These are phyloP conservation scores for Otatea glauca DNA, from an alignment of 176 grass and related monocot genomes.

Conservation along the genomic window DNA sequence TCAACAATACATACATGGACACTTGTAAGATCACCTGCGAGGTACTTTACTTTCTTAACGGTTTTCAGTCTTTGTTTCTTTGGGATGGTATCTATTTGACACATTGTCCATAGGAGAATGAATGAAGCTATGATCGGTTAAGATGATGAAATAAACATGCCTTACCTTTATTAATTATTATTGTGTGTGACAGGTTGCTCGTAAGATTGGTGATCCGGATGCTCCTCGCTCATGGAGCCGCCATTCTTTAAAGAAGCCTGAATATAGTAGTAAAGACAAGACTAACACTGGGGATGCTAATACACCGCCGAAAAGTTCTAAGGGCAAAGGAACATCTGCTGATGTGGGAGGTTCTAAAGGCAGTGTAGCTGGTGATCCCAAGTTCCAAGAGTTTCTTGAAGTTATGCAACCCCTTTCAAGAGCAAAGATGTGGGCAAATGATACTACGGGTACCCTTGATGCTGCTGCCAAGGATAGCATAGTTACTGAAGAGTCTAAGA, in stretches of 20 bases:
- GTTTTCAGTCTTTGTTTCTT: background rate
- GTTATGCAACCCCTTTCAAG: slow-evolving; percentile 88
- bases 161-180: background rate
- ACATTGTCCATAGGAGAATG: background rate
- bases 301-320: slow-evolving; percentile 41
- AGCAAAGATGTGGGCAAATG: slow-evolving; percentile 92
- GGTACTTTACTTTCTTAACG: slow-evolving; percentile 54
- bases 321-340: slow-evolving; percentile 51
- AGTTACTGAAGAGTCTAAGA: slow-evolving; percentile 44
- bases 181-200: slow-evolving; percentile 66
- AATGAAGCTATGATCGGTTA: background rate
- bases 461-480: slow-evolving; percentile 44
- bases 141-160: slow-evolving; percentile 10
- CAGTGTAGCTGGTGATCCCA: slow-evolving; percentile 58
- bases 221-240: slow-evolving; percentile 85
- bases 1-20: slow-evolving; percentile 93
- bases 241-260: slow-evolving; percentile 69
- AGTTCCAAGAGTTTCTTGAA: slow-evolving; percentile 82
- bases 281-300: slow-evolving; percentile 11
- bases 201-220: slow-evolving; percentile 77
- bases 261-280: slow-evolving; percentile 49
- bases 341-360: slow-evolving; percentile 52
- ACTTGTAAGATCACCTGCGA: slow-evolving; percentile 92
- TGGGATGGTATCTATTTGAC: background rate
- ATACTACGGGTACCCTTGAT: slow-evolving; percentile 55